Evolutionary conservation across 352 stramenopile species (phyloP).

Genomic region (Plasmopara halstedii): DNA sequence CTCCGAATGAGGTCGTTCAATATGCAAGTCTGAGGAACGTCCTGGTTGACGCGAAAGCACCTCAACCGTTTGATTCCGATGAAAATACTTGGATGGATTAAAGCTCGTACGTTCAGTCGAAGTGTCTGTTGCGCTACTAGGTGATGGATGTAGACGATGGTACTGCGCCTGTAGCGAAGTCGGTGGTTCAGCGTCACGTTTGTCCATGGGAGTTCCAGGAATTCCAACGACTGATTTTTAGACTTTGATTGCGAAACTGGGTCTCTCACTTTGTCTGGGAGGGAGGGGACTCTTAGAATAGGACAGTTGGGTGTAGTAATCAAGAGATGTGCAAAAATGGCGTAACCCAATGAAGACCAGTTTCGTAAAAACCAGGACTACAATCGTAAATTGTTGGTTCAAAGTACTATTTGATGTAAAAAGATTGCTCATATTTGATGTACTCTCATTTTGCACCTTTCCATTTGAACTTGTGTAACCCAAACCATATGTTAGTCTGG

Average conservation of each 20-base stretch:
- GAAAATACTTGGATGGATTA: constrained; percentile 31
- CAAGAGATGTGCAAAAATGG: too few relatives aligned
- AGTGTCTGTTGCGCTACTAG: background rate
- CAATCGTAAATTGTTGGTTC: too few relatives aligned
- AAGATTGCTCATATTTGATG: too few relatives aligned
- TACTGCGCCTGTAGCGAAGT: constrained; percentile 16
- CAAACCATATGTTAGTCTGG: too few relatives aligned
- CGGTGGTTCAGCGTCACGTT: constrained; percentile 4
- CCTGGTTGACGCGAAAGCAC: constrained; percentile 36
- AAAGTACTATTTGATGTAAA: too few relatives aligned
- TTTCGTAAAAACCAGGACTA: too few relatives aligned
- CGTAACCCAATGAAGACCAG: too few relatives aligned
- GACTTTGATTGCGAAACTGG: background rate
- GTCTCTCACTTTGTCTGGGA: background rate
- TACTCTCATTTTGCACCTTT: too few relatives aligned
- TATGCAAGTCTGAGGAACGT: constrained; percentile 20
- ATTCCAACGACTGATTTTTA: constrained; percentile 10
- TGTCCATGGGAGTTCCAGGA: constrained; percentile 16
- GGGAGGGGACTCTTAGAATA: too few relatives aligned
- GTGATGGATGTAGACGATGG: constrained; percentile 19
- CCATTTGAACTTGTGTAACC: too few relatives aligned
- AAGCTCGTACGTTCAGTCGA: constrained; percentile 3
- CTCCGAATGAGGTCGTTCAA: constrained; percentile 43
- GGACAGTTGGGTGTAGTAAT: too few relatives aligned
- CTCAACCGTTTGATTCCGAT: constrained; percentile 70